Percentiles rank a stretch among this genome's conserved stretches.
Conservation (phyloP, 1,284 basidiomycete genomes). For the Apiotrichum veenhuisii region DNA sequence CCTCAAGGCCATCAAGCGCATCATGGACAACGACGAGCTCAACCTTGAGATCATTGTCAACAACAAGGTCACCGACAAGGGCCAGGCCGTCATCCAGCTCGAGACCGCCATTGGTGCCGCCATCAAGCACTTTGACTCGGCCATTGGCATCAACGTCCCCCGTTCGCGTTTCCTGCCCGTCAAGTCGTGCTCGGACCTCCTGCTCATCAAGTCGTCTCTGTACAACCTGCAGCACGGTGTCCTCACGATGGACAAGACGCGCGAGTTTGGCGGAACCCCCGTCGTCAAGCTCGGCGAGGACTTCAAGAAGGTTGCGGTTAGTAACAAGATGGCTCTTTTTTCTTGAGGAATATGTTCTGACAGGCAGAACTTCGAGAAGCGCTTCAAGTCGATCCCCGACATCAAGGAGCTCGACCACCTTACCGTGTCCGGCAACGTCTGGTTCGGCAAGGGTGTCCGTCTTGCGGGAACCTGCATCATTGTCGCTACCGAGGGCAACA, state of each 20-base stretch:
- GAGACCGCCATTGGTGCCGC: constrained; percentile 96
- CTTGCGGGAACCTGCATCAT: constrained; percentile 81
- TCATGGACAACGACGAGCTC: constrained; percentile 81
- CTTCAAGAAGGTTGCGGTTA: constrained; percentile 69
- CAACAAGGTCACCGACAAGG: constrained; percentile 83
- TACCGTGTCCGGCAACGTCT: constrained; percentile 93
- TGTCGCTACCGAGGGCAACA: constrained; percentile 88
- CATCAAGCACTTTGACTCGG: constrained; percentile 66
- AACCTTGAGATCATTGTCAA: constrained; percentile 84
- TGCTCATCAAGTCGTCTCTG: constrained; percentile 95
- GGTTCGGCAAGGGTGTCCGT: constrained; percentile 90
- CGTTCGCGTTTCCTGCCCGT: constrained; percentile 94
- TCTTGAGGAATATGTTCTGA: neutral
- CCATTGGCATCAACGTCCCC: constrained; percentile 96
- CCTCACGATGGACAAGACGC: constrained; percentile 80
- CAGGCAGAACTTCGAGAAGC: constrained; percentile 79
- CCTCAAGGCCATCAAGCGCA: constrained; percentile 84
- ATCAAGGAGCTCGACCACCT: constrained; percentile 93
- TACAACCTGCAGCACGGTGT: constrained; percentile 94
- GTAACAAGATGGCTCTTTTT: constrained; percentile 9
- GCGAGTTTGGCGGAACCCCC: constrained; percentile 90
- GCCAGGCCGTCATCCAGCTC: constrained; percentile 82
- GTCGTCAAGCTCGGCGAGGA: constrained; percentile 93
- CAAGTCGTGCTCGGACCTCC: constrained; percentile 77
- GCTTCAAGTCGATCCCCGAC: constrained; percentile 85